Evolutionary conservation across 768 basidiomycete species (phyloP).

Genomic region (Mycena maculata): DNA sequence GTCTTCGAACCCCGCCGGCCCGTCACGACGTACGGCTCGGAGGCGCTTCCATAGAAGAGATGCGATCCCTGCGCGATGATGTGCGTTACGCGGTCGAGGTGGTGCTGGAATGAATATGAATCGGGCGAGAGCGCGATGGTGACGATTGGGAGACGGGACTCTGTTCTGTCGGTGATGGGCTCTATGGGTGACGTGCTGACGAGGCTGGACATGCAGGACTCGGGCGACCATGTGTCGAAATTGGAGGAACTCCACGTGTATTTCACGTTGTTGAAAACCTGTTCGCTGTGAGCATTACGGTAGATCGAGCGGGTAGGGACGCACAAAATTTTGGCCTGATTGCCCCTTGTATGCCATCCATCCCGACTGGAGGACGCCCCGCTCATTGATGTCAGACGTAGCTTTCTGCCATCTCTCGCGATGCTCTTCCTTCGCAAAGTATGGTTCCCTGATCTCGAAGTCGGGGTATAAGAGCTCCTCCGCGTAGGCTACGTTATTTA

Average conservation of each 20-base stretch:
- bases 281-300: background rate
- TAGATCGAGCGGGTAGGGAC: background rate
- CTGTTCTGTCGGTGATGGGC: background rate
- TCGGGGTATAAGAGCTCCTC: slow-evolving; percentile 33
- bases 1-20: background rate
- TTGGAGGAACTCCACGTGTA: slow-evolving; percentile 7
- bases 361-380: background rate
- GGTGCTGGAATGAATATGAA: slow-evolving; percentile 31
- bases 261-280: slow-evolving; percentile 28
- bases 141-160: background rate
- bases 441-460: slow-evolving; percentile 28
- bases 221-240: slow-evolving; percentile 14
- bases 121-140: slow-evolving; percentile 26
- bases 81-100: slow-evolving; percentile 32
- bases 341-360: slow-evolving; percentile 31
- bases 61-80: slow-evolving; percentile 24
- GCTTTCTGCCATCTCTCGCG: slow-evolving; percentile 19
- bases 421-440: slow-evolving; percentile 25
- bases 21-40: slow-evolving; percentile 11
- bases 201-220: slow-evolving; percentile 21
- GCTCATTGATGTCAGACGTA: background rate
- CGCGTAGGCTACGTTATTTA: slow-evolving; percentile 19
- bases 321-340: slow-evolving; percentile 29
- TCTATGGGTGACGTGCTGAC: slow-evolving; percentile 23
- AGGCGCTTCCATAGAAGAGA: slow-evolving; percentile 3